Conservation (phyloP, 495 filamentous ascomycete genomes). For the Penicillium egyptiacum region DNA sequence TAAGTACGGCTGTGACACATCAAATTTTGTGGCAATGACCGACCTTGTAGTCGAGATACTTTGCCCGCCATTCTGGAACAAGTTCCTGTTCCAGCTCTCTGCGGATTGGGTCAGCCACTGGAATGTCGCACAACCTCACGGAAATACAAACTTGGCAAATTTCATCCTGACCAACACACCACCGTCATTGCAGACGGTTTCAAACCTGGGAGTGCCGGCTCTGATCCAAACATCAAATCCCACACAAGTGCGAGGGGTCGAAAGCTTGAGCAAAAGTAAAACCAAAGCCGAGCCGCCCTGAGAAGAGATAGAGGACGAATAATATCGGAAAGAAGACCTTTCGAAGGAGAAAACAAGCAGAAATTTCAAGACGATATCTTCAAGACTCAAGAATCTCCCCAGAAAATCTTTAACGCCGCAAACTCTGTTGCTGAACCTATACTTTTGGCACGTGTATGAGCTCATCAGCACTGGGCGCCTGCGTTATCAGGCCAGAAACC, state of each 20-base stretch:
- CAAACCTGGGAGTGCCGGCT: background rate
- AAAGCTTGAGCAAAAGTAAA: constrained; percentile 2
- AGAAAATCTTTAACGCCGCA: background rate
- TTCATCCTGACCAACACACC: constrained; percentile 49
- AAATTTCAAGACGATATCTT: background rate
- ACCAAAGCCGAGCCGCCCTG: background rate
- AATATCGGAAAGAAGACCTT: background rate
- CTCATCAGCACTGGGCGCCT: constrained; percentile 3
- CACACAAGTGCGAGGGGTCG: constrained; percentile 9
- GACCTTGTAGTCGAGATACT: constrained; percentile 91
- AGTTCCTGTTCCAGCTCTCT: constrained; percentile 83
- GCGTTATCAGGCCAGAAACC: background rate
- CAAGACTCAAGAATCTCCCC: constrained; percentile 4
- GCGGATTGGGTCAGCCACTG: constrained; percentile 25
- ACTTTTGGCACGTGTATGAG: constrained; percentile 16
- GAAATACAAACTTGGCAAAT: constrained; percentile 57
- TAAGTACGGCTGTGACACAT: background rate
- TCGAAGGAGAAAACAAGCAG: background rate
- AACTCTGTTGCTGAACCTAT: constrained; percentile 2
- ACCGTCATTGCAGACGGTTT: constrained; percentile 25
- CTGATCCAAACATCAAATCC: constrained; percentile 6
- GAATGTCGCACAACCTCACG: constrained; percentile 17
- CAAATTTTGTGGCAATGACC: background rate
- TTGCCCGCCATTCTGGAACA: constrained; percentile 89
- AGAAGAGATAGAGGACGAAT: background rate